A percentile compares a stretch with the other conserved stretches of the same genome.
These are phyloP conservation scores for Monosporozyma yasuniensis DNA, from an alignment of 805 yeast species.

Conservation along the genomic window DNA sequence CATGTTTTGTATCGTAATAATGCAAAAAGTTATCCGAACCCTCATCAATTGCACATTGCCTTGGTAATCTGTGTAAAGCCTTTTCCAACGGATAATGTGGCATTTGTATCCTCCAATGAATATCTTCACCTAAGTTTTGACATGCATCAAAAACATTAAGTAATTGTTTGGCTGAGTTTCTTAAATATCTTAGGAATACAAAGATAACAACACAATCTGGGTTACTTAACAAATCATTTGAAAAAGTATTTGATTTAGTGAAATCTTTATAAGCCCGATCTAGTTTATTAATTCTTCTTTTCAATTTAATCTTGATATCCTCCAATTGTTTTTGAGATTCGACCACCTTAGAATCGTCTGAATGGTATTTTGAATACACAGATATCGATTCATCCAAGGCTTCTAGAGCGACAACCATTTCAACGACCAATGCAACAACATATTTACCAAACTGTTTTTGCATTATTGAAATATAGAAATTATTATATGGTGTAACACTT, in stretches of 20 bases:
- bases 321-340: constrained; percentile 11
- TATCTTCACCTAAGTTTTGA: constrained; percentile 14
- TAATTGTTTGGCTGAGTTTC: constrained; percentile 35
- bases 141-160: constrained; percentile 22
- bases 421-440: constrained; percentile 23
- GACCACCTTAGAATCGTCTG: constrained; percentile 3
- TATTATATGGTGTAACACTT: constrained; percentile 4
- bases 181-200: constrained; percentile 33
- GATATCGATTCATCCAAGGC: constrained; percentile 14
- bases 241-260: constrained; percentile 30
- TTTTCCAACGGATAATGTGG: constrained; percentile 36
- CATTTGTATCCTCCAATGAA: constrained; percentile 29
- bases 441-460: constrained; percentile 28
- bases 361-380: constrained; percentile 1
- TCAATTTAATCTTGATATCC: constrained; percentile 10
- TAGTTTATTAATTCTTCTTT: constrained; percentile 25
- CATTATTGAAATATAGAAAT: constrained; percentile 26
- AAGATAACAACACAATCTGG: constrained; percentile 33
- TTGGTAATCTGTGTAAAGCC: constrained; percentile 35
- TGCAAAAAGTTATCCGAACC: constrained; percentile 39
- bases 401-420: constrained; percentile 27
- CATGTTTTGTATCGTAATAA: constrained; percentile 35
- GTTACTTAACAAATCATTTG: constrained; percentile 30
- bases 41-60: constrained; percentile 37
- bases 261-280: constrained; percentile 32